Evolutionary conservation across 1,284 basidiomycete species (phyloP), one percentile per base, ranked within the genome.

Genomic region (Pascua sp.): DNA sequence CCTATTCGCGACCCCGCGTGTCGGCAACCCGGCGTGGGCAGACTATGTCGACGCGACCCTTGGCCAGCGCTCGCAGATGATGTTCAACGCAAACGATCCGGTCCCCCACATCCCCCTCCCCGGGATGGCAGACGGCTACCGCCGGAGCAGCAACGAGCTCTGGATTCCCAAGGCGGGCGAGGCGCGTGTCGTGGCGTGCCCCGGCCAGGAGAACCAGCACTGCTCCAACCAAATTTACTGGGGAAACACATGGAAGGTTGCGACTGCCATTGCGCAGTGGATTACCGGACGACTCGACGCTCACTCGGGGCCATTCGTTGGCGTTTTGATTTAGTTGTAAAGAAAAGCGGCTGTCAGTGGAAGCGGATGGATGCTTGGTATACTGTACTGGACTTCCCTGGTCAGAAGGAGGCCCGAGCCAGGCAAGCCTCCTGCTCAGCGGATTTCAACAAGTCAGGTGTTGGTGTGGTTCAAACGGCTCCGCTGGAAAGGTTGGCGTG

Each of bases 41-140:
- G 43, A 62, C 38, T 65, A 65, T 42, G 57, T 67, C 36, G 64
- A 69, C 48, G 48, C 24, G 11, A 59, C 56, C 5, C 58, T 68
- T 12, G 57, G 62, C 56, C 60, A 40, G 24, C 53, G 59, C 43
- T 54, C 59, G 2, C 56, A 61, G 51, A 60, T 60, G 52, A 57
- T 68, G 56, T 52, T 62, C 60, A 62, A 66, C 59, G 59, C 43
- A 49, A 55, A 55, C 45, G 68, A 69, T 48, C 50, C 54, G 24
- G 65, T 69, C 9, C 68, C 66, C 0, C 66, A 68, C 51, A 47
- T 69, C 42, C 66, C 68, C 8, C 61, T 65, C 8, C 51, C 24
- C 57, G 16, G 46, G 38, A 5, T 59, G 59, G 54, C 24, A 32
- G 24, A 32, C 7, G 60, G 60, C 17, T 69, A 47, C 55, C 47